Evolutionary conservation across 257 asterid species (phyloP).

Genomic region (Cruciata laevipes): DNA sequence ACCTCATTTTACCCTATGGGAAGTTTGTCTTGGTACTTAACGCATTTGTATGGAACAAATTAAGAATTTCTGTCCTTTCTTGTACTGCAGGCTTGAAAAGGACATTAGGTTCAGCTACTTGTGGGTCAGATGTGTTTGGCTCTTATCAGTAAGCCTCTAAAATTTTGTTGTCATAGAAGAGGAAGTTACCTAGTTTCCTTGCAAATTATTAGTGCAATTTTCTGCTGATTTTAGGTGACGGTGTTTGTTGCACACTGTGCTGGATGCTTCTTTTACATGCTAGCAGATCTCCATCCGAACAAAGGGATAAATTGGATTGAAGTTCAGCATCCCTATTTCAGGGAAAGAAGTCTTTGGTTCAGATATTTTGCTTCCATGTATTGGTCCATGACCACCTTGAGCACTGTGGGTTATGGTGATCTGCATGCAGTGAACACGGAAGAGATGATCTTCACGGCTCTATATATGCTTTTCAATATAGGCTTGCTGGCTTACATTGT

Average conservation of each 20-base stretch:
- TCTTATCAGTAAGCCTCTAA: slow-evolving; percentile 42
- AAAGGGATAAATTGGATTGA: slow-evolving; percentile 75
- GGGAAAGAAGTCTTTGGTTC: slow-evolving; percentile 41
- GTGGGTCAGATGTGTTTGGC: slow-evolving; percentile 90
- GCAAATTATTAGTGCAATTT: neutral
- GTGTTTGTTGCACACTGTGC: slow-evolving; percentile 75
- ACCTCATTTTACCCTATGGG: too few species aligned
- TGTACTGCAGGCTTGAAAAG: slow-evolving; percentile 68
- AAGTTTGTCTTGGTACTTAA: neutral
- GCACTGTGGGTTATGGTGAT: slow-evolving; percentile 93
- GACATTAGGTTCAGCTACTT: slow-evolving; percentile 89
- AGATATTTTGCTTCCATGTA: slow-evolving; percentile 66
- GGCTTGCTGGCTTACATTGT: slow-evolving; percentile 81
- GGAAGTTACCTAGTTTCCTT: neutral
- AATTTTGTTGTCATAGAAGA: neutral
- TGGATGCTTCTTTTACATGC: slow-evolving; percentile 69
- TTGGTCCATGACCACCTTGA: slow-evolving; percentile 90
- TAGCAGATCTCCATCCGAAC: slow-evolving; percentile 61
- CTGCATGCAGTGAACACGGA: slow-evolving; percentile 68
- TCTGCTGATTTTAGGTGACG: slow-evolving; percentile 48
- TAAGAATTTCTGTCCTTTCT: neutral
- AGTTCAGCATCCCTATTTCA: slow-evolving; percentile 44
- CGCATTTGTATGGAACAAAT: neutral
- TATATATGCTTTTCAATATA: slow-evolving; percentile 78
- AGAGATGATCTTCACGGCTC: slow-evolving; percentile 70